Conservation (phyloP, 106 monocot genomes). For the Ottelia alismoides region DNA sequence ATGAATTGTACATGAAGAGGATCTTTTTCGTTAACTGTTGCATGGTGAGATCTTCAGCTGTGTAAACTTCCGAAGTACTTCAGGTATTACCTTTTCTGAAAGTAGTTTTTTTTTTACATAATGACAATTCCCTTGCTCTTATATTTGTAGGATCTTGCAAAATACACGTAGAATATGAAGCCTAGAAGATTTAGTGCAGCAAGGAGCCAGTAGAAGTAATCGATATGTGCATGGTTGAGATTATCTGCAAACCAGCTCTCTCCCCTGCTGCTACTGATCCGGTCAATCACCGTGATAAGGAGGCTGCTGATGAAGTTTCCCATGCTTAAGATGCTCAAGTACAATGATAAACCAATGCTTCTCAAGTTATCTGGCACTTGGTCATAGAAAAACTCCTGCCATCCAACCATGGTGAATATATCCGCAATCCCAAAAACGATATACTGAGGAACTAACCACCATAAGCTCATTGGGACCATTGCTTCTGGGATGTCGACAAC, state of each 20-base stretch:
- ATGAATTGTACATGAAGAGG: no score
- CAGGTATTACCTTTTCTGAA: no score
- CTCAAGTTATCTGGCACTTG: constrained; percentile 13
- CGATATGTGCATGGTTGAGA: constrained; percentile 16
- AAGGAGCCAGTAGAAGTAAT: constrained; percentile 23
- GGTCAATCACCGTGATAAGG: constrained; percentile 8
- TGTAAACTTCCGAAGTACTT: no score
- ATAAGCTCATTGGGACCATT: constrained; percentile 13
- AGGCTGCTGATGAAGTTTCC: constrained; percentile 19
- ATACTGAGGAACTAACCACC: constrained; percentile 22
- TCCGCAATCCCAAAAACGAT: constrained; percentile 16
- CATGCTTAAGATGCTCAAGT: constrained; percentile 13
- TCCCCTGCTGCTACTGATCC: constrained; percentile 1
- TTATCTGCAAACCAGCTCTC: constrained; percentile 16
- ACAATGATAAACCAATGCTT: constrained; percentile 13
- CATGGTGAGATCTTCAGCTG: no score
- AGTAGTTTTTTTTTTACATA: no score
- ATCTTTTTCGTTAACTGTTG: no score
- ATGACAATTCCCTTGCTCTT: constrained; percentile 10
- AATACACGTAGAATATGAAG: background rate
- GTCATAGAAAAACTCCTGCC: constrained; percentile 24
- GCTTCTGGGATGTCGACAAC: constrained; percentile 5
- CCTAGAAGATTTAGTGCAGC: constrained; percentile 7
- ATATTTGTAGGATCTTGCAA: constrained; percentile 6
- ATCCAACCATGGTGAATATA: constrained; percentile 14